Conservation (phyloP, 176 grass and related monocot genomes). For the bread wheat (Triticum aestivum) region IWGSC_CS_RefSeq_v2.1 NC_057808.1:138904525-138905024, state of each 20-base stretch:
- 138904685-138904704: no score
- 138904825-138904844: neutral
- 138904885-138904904: neutral
- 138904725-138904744: no score
- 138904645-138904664: no score
- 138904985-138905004: neutral
- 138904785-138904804: neutral
- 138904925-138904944: neutral
- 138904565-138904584: no score
- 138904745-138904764: neutral
- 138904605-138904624: no score
- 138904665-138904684: no score
- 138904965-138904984: neutral
- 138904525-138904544: no score
- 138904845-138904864: neutral
- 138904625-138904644: no score
- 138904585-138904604: no score
- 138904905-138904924: slow-evolving; percentile 1
- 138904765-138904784: neutral
- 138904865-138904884: neutral
- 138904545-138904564: no score
- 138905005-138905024: neutral
- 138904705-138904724: no score
- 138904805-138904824: neutral
- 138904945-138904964: neutral